These are phyloP conservation scores for Camelina neglecta DNA, from an alignment of 345 rosid species.

Conservation along the genomic window DNA sequence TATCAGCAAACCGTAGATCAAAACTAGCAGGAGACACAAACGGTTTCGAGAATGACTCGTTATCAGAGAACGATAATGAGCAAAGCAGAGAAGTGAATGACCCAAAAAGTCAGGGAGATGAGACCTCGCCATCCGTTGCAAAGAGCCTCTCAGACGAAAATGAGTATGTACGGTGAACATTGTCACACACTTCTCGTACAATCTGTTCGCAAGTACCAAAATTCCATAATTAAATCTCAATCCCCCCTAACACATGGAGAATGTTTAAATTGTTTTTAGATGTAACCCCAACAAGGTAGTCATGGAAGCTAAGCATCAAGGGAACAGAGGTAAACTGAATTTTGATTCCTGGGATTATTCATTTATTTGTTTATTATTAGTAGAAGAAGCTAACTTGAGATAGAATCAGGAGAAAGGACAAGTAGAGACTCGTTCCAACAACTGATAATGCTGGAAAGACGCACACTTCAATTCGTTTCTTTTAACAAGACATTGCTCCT, in stretches of 20 bases:
- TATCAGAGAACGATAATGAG: conserved; percentile 35
- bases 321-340: conserved; percentile 37
- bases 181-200: conserved; percentile 8
- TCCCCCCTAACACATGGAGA: conserved; percentile 28
- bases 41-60: conserved; percentile 33
- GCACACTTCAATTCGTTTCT: conserved; percentile 53
- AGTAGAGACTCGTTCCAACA: conserved; percentile 46
- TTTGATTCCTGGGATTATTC: neutral
- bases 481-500: conserved; percentile 42
- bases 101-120: conserved; percentile 45
- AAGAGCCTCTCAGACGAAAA: conserved; percentile 51
- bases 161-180: conserved; percentile 48
- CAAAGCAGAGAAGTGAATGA: conserved; percentile 41
- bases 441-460: conserved; percentile 57
- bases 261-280: conserved; percentile 37
- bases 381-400: conserved; percentile 25
- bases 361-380: neutral
- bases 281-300: conserved; percentile 39
- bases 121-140: conserved; percentile 49
- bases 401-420: conserved; percentile 37
- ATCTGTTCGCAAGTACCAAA: conserved; percentile 2
- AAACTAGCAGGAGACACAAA: conserved; percentile 44
- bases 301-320: conserved; percentile 33
- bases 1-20: conserved; percentile 35
- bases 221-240: neutral